Conservation (phyloP, 306 rosid genomes). For the Gleditsia sinensis region DNA sequence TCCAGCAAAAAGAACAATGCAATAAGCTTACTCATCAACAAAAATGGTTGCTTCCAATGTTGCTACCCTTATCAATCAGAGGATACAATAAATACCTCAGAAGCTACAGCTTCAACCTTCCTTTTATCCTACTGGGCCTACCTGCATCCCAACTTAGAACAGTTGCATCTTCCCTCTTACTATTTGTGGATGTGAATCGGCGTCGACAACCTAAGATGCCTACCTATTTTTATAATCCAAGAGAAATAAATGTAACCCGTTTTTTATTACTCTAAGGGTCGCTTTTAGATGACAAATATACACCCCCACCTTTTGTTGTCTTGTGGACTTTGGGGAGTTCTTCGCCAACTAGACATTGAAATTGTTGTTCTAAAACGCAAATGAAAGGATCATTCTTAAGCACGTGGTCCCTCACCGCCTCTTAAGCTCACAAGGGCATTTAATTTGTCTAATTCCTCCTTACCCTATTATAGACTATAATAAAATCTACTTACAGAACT, state of each 20-base stretch:
- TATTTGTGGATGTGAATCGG: constrained; percentile 45
- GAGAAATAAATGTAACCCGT: constrained; percentile 5
- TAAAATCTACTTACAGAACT: no score
- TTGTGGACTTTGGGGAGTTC: constrained; percentile 70
- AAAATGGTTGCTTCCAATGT: constrained; percentile 23
- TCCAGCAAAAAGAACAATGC: neutral
- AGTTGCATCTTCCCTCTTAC: constrained; percentile 39
- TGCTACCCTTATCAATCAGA: constrained; percentile 21
- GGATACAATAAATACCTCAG: neutral
- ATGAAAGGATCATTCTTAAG: constrained; percentile 18
- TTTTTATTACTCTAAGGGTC: constrained; percentile 28
- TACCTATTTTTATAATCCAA: neutral
- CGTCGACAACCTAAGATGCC: constrained; percentile 21
- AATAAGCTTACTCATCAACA: constrained; percentile 43
- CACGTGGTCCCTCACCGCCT: constrained; percentile 39
- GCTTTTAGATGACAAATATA: constrained; percentile 44
- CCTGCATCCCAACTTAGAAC: constrained; percentile 39
- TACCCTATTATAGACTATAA: no score
- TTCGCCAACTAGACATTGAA: constrained; percentile 67
- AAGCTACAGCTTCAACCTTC: constrained; percentile 33
- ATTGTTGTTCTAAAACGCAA: neutral
- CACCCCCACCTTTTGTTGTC: constrained; percentile 47
- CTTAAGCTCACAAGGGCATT: constrained; percentile 32
- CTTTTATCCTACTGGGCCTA: constrained; percentile 24
- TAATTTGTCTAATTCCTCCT: neutral